These are phyloP conservation scores for Haplosporangium sp. DNA, from an alignment of 371 early-diverging fungal genomes.

Conservation along the genomic window DNA sequence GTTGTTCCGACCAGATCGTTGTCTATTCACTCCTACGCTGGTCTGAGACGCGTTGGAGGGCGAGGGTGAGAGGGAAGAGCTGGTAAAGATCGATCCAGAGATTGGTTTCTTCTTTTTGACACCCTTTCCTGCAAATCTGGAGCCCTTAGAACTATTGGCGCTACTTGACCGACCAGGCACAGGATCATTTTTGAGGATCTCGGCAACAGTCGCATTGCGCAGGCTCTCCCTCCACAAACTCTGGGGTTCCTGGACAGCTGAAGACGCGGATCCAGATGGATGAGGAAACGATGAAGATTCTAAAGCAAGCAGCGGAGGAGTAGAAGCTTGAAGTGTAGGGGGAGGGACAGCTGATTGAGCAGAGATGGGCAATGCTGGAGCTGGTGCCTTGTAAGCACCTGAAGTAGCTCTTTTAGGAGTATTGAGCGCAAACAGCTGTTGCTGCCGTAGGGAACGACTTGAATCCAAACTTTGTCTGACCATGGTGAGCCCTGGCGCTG, in stretches of 20 bases:
- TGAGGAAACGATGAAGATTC: slow-evolving; percentile 16
- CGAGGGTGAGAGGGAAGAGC: slow-evolving; percentile 24
- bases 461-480: slow-evolving; percentile 9
- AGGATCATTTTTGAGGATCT: slow-evolving; percentile 18
- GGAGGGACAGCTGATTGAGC: slow-evolving; percentile 9
- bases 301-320: background rate
- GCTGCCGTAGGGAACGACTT: slow-evolving; percentile 5
- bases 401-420: slow-evolving; percentile 12
- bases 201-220: slow-evolving; percentile 37
- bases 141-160: slow-evolving; percentile 12
- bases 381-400: slow-evolving; percentile 44
- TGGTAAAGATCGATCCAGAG: slow-evolving; percentile 37
- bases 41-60: slow-evolving; percentile 31
- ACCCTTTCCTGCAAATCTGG: slow-evolving; percentile 7
- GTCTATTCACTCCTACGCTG: slow-evolving; percentile 8
- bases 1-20: slow-evolving; percentile 11
- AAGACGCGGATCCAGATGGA: slow-evolving; percentile 2
- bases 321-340: slow-evolving; percentile 3
- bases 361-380: slow-evolving; percentile 24
- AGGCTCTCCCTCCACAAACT: slow-evolving; percentile 32
- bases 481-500: background rate
- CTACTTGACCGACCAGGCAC: slow-evolving; percentile 15
- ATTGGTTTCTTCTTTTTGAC: slow-evolving; percentile 16
- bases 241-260: slow-evolving; percentile 20
- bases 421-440: background rate